Evolutionary conservation across 257 asterid genomes (phyloP), one percentile per base, ranked within the genome.

Genomic region (Salvia splendens): DNA sequence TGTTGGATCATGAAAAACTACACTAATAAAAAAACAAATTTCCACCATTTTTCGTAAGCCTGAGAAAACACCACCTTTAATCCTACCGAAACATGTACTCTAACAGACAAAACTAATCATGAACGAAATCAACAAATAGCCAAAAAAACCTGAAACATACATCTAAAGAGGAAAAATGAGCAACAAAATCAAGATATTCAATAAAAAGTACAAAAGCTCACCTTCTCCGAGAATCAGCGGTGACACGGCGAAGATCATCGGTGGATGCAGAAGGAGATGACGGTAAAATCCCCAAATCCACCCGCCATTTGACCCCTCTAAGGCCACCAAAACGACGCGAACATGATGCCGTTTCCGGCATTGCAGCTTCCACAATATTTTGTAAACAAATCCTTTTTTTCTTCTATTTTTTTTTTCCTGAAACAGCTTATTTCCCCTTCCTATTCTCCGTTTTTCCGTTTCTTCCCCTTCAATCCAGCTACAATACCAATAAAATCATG

Each of bases 221-320:
- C 99, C 92, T 87, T 85, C 99, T 94, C 24, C 99, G 95, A 57
- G 89, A 82, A 83, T 94, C 78, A 61, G 99, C 99, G 8, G 91
- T 81, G 14, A 84, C 95, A 61, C 95, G 84, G 43, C 99, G 96
- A 77, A 94, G 91, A 79, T 91, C 91, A 36, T 88, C 95, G 15
- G 85, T 66, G 43, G 97, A 78, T 7, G 92, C 78, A 46, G 88
- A 76, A 55, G 83, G 78, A 14, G 91, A 81, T 77, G 89, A 74
- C 8, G 98, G 94, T 67, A 93, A 82, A 81, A 91, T 87, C 64
- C 96, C 99, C 91, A 94, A 85, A 82, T 85, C 86, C 54, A 91
- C 77, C 54, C 99, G 96, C 99, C 99, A 94, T 84, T 70, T 86
- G 15, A 91, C 87, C 59, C 99, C 91, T 91, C 99, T 82, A 6